phyloP scores from a whole-genome alignment of 345 rosid species.

The Citrus hindsii region DNA sequence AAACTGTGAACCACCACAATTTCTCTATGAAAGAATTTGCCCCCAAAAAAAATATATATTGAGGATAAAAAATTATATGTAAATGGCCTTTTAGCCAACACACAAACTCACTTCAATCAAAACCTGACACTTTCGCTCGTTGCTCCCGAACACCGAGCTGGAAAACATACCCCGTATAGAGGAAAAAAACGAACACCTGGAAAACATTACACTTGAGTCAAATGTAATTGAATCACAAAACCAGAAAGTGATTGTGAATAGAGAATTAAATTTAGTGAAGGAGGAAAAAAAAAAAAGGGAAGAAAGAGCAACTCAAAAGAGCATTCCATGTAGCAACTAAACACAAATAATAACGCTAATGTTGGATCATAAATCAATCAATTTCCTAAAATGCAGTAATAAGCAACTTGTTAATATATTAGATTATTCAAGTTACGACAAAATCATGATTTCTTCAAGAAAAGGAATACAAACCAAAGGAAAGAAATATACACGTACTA shows the following conservation, averaged over 20 bases:
- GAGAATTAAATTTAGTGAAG: no score
- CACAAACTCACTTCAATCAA: not conserved
- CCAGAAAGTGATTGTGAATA: not conserved
- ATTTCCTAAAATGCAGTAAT: not conserved
- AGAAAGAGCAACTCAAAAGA: no score
- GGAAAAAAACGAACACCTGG: not conserved
- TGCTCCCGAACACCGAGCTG: constrained; percentile 3
- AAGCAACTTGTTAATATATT: not conserved
- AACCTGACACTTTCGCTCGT: not conserved
- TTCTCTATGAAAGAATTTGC: constrained; percentile 6
- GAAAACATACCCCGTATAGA: not conserved
- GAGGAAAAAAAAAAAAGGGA: no score
- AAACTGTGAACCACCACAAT: not conserved
- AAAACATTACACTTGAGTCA: no score
- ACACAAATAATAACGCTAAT: not conserved
- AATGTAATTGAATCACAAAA: not conserved
- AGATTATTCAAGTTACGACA: not conserved
- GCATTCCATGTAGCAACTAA: not conserved
- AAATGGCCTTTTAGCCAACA: not conserved
- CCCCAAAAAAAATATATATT: not conserved
- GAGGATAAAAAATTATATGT: not conserved
- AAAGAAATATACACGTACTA: not conserved
- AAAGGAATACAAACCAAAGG: not conserved
- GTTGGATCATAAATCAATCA: not conserved
- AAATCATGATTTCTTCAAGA: not conserved